Conservation (phyloP, 2,329 filamentous ascomycete species). For the Diplodia seriata region DNA sequence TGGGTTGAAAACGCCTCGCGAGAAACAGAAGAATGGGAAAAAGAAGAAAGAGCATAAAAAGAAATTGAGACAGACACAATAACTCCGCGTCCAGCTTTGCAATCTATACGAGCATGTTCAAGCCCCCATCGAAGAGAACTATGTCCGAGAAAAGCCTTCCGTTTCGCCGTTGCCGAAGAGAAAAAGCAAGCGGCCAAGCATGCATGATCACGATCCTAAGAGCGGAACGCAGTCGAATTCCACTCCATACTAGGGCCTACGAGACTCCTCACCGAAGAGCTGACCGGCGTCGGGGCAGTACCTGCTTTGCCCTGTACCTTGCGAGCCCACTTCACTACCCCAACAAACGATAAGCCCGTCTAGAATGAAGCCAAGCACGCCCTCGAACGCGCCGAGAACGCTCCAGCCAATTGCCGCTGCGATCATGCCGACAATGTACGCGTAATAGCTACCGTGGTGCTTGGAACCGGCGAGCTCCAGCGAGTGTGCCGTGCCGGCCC, state of each 20-base stretch:
- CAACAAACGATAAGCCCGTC: slow-evolving; percentile 93
- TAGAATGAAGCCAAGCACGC: slow-evolving; percentile 83
- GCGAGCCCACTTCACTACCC: slow-evolving; percentile 72
- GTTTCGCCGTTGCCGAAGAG: slow-evolving; percentile 6
- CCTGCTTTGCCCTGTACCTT: slow-evolving; percentile 69
- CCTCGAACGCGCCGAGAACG: slow-evolving; percentile 88
- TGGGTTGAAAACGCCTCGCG: slow-evolving; percentile 10
- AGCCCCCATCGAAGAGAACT: background rate
- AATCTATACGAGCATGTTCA: slow-evolving; percentile 18
- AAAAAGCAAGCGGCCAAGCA: background rate
- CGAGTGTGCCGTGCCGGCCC: slow-evolving; percentile 89
- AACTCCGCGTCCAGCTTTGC: slow-evolving; percentile 20
- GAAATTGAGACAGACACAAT: background rate
- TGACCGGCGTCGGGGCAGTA: slow-evolving; percentile 93
- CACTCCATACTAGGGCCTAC: slow-evolving; percentile 13
- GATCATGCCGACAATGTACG: slow-evolving; percentile 90
- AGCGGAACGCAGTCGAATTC: background rate
- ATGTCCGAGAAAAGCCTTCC: slow-evolving; percentile 18
- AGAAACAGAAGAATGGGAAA: background rate
- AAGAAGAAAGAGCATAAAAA: background rate
- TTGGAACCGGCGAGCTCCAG: slow-evolving; percentile 65
- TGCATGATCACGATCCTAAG: background rate
- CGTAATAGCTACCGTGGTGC: slow-evolving; percentile 81
- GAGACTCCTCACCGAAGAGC: slow-evolving; percentile 74
- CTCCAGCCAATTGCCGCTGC: slow-evolving; percentile 96